Base-by-base conservation (phyloP, 83 land plant genomes). In the Picea engelmannii region DNA sequence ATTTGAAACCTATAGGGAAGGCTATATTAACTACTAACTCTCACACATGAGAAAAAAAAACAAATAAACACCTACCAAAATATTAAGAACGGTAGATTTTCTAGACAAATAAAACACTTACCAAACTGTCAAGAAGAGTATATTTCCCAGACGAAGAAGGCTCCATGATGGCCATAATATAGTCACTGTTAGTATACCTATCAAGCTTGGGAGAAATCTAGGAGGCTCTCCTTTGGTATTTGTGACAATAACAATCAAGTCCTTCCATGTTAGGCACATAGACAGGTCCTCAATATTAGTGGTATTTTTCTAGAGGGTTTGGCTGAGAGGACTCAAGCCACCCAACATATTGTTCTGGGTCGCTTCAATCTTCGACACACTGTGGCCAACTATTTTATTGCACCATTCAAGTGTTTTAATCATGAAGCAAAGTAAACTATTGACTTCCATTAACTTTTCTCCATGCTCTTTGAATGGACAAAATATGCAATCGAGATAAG, bases 71-170 rank as follows among this genome's bases (percentile, higher is more conserved):
- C n/a, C n/a, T n/a, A n/a, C n/a, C n/a, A n/a, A n/a, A n/a, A n/a
- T n/a, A n/a, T n/a, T n/a, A n/a, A n/a, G n/a, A n/a, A n/a, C n/a
- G n/a, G n/a, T n/a, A n/a, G n/a, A n/a, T n/a, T n/a, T n/a, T n/a
- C n/a, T n/a, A n/a, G n/a, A 64, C 3, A 79, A 24, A 40, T 2
- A n/a, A 23, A 7, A 18, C 31, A 92, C 95, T 92, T 82, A 93
- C 91, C 23, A 94, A 79, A 9, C 94, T 67, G 63, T 94, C 97
- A 12, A 94, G 91, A 61, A 94, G 94, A 20, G 97, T 94, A 42
- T 96, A 94, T 78, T 94, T 94, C 20, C n/a, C n/a, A n/a, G n/a
- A n/a, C n/a, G n/a, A 91, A 31, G 95, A 94, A 18, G 96, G 95
- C 12, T 96, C 97, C 92, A 94, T 93, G 80, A 93, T 89, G 27